Evolutionary conservation across 2,329 filamentous ascomycete species (phyloP).

Genomic region (Pseudogymnoascus sp.): DNA sequence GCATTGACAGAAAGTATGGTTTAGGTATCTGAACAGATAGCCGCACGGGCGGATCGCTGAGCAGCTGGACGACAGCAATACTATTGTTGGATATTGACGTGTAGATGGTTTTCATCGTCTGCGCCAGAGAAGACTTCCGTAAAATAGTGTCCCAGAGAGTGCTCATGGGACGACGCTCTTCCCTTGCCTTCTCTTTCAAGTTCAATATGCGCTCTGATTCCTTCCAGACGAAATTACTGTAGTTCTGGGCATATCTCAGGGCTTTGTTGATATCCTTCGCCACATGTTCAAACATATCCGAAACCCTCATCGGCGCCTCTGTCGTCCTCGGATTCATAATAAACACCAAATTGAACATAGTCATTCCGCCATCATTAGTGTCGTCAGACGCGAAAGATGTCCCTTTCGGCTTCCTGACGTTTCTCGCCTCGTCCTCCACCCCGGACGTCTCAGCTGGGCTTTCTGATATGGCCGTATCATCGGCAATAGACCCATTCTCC

Average conservation of each 20-base stretch:
- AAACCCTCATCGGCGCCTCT: constrained; percentile 60
- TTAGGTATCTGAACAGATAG: constrained; percentile 57
- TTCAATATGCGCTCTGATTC: constrained; percentile 76
- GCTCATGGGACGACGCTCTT: constrained; percentile 48
- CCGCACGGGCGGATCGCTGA: constrained; percentile 46
- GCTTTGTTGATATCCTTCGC: constrained; percentile 89
- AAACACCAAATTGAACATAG: constrained; percentile 97
- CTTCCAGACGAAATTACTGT: constrained; percentile 82
- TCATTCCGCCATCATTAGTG: constrained; percentile 47
- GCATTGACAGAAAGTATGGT: constrained; percentile 61
- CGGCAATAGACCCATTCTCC: constrained; percentile 10
- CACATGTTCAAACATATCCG: constrained; percentile 80
- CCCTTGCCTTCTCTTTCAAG: constrained; percentile 73
- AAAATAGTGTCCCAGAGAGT: constrained; percentile 63
- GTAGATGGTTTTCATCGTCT: constrained; percentile 74
- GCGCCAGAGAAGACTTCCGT: constrained; percentile 66
- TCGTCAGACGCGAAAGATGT: constrained; percentile 17
- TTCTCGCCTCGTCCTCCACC: constrained; percentile 18
- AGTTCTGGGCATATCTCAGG: constrained; percentile 85
- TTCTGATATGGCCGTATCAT: constrained; percentile 12
- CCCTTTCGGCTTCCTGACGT: constrained; percentile 20
- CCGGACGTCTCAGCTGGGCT: constrained; percentile 13
- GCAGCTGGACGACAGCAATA: constrained; percentile 76
- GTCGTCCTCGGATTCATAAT: constrained; percentile 72
- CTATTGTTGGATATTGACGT: constrained; percentile 72